phyloP scores from a whole-genome alignment of 2,329 filamentous ascomycete genomes.

The Neopestalotiopsis clavispora region DNA sequence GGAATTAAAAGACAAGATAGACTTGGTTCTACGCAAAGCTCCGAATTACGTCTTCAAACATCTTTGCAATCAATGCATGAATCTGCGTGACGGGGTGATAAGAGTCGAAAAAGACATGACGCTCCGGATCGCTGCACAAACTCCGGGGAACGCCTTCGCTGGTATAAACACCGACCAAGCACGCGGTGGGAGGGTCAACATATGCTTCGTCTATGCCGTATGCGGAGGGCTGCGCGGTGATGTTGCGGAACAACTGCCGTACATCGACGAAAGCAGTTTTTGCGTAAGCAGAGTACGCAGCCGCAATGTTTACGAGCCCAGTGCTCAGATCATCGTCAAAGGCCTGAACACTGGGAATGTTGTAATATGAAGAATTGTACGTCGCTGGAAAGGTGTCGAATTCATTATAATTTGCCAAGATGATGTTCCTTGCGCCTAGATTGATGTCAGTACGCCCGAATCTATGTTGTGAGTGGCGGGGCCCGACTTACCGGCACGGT shows the following conservation, averaged over 20 bases:
- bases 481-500: neutral
- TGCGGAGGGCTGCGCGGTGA: neutral
- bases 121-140: neutral
- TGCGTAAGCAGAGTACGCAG: neutral
- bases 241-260: neutral
- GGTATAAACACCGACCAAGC: neutral
- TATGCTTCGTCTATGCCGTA: neutral
- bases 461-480: neutral
- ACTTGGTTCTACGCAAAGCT: neutral
- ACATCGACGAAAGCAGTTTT: neutral
- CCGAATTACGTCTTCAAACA: neutral
- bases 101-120: neutral
- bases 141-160: neutral
- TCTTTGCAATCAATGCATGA: neutral
- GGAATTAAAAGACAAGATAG: neutral
- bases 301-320: neutral
- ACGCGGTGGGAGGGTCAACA: conserved; percentile 2
- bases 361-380: neutral
- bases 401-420: conserved; percentile 2
- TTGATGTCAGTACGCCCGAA: neutral
- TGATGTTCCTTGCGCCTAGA: neutral
- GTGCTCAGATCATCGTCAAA: neutral
- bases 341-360: neutral
- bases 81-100: neutral
- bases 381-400: neutral